A percentile compares a stretch with the other conserved stretches of the same genome.
These are phyloP conservation scores for Nyssa sinensis DNA, from an alignment of 148 eudicot genomes.

Conservation along the genomic window DNA sequence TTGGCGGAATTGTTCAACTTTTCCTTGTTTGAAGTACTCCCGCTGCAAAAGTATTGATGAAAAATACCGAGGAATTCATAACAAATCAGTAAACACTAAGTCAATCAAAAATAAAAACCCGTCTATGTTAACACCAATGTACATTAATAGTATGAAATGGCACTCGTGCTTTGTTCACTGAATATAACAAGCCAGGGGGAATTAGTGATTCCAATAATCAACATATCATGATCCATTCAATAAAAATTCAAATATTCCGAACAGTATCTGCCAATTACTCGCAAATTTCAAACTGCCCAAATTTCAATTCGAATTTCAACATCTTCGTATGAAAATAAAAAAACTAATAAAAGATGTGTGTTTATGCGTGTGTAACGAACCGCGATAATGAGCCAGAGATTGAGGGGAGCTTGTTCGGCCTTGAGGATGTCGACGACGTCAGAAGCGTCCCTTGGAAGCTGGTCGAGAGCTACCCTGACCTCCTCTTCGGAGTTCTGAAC, in stretches of 20 bases:
- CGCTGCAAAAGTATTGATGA: slow-evolving; percentile 53
- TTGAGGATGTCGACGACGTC: slow-evolving; percentile 95
- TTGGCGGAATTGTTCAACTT: slow-evolving; percentile 75
- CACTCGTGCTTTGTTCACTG: background rate
- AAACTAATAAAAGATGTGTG: background rate
- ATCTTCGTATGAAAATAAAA: too few relatives aligned
- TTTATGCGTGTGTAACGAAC: slow-evolving; percentile 33
- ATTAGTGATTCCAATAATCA: too few relatives aligned
- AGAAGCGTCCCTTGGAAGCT: slow-evolving; percentile 85
- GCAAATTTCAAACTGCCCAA: background rate
- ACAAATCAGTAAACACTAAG: background rate
- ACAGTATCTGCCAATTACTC: background rate
- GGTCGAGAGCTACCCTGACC: slow-evolving; percentile 80
- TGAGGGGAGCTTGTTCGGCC: slow-evolving; percentile 98
- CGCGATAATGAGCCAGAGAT: slow-evolving; percentile 89
- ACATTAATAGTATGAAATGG: background rate
- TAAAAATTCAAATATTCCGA: too few relatives aligned
- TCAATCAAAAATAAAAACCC: background rate
- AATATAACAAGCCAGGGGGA: too few relatives aligned
- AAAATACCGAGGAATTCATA: background rate
- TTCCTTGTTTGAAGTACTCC: slow-evolving; percentile 98
- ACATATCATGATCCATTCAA: too few relatives aligned
- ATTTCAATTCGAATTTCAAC: background rate
- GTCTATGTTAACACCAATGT: too few relatives aligned
- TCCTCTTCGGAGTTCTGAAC: slow-evolving; percentile 92